These are phyloP conservation scores for Globisporangium irregulare DNA, from an alignment of 352 stramenopile genomes.

Conservation along the genomic window DNA sequence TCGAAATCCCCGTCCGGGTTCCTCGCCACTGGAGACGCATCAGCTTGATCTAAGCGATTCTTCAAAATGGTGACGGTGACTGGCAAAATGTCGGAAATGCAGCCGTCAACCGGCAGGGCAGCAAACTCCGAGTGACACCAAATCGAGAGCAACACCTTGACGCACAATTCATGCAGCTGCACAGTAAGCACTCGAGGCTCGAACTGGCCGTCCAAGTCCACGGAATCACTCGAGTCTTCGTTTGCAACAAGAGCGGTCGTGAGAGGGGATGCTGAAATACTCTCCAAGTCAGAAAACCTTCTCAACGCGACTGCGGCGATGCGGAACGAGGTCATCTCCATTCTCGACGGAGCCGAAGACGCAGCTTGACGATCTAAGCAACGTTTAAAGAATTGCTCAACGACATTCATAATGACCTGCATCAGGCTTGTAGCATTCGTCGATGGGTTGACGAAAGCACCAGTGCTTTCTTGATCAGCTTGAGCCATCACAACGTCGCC, in stretches of 20 bases:
- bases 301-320: slow-evolving; percentile 59
- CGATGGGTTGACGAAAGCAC: slow-evolving; percentile 18
- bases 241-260: slow-evolving; percentile 58
- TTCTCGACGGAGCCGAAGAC: slow-evolving; percentile 31
- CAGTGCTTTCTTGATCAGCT: slow-evolving; percentile 15
- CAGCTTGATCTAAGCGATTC: slow-evolving; percentile 57
- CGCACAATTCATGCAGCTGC: slow-evolving; percentile 58
- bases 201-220: slow-evolving; percentile 29
- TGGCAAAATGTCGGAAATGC: slow-evolving; percentile 58
- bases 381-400: slow-evolving; percentile 26
- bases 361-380: slow-evolving; percentile 12
- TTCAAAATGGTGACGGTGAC: slow-evolving; percentile 75
- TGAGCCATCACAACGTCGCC: slow-evolving; percentile 34
- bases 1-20: slow-evolving; percentile 28
- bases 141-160: slow-evolving; percentile 50
- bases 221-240: slow-evolving; percentile 33
- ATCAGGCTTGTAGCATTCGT: slow-evolving; percentile 34
- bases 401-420: slow-evolving; percentile 53
- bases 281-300: slow-evolving; percentile 66
- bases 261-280: slow-evolving; percentile 55
- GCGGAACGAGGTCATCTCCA: slow-evolving; percentile 67
- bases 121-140: slow-evolving; percentile 59
- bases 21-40: slow-evolving; percentile 14
- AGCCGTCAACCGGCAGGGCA: slow-evolving; percentile 42
- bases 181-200: slow-evolving; percentile 51